These are phyloP conservation scores for Lonicera japonica DNA, from an alignment of 129 eudicot species.

Conservation along the genomic window DNA sequence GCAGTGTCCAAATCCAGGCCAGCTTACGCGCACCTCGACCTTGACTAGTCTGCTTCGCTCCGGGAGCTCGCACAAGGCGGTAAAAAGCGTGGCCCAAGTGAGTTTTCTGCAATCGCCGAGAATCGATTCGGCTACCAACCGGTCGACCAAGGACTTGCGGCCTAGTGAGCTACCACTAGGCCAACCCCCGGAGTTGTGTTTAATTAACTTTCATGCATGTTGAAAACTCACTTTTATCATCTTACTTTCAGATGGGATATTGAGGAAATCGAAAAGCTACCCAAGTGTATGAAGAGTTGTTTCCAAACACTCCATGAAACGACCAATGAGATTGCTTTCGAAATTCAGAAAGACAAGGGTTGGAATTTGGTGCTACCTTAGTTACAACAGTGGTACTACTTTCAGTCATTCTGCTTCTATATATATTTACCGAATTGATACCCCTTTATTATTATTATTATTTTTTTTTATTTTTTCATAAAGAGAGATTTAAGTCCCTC, in stretches of 20 bases:
- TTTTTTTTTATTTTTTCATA: too few relatives aligned
- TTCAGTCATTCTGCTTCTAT: background rate
- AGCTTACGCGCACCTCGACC: too few relatives aligned
- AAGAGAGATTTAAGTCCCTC: too few relatives aligned
- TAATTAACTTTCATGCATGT: background rate
- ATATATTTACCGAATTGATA: background rate
- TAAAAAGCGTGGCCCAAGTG: too few relatives aligned
- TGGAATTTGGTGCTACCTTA: constrained; percentile 11
- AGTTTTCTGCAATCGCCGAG: too few relatives aligned
- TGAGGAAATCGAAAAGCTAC: constrained; percentile 17
- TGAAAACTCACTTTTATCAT: background rate
- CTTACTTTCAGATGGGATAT: constrained; percentile 26
- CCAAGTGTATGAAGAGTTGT: constrained; percentile 36
- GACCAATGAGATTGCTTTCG: constrained; percentile 23
- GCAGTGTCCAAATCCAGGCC: too few relatives aligned
- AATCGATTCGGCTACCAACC: too few relatives aligned
- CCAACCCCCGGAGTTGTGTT: too few relatives aligned
- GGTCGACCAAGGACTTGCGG: too few relatives aligned
- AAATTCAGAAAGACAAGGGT: constrained; percentile 22
- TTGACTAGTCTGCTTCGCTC: too few relatives aligned
- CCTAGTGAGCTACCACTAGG: too few relatives aligned
- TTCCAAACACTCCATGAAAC: constrained; percentile 26
- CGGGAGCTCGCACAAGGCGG: too few relatives aligned
- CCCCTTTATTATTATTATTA: background rate
- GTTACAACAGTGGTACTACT: constrained; percentile 21